Evolutionary conservation across 768 basidiomycete species (phyloP).

Genomic region (Russula lepida): DNA sequence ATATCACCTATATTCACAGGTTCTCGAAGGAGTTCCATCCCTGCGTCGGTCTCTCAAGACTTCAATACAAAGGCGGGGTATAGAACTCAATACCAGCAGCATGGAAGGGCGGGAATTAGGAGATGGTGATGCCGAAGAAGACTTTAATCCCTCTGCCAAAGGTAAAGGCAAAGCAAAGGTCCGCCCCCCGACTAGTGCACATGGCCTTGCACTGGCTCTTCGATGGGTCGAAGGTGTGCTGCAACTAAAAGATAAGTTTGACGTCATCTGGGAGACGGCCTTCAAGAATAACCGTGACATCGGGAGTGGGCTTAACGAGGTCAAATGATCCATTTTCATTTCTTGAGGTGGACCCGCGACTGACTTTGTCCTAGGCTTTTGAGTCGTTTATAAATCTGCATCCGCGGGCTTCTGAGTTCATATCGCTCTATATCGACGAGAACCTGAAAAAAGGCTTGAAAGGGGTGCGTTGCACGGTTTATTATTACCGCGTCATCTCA

Average conservation of each 20-base stretch:
- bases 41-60: slow-evolving; percentile 62
- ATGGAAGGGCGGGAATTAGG: slow-evolving; percentile 30
- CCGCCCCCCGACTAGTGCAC: slow-evolving; percentile 32
- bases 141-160: slow-evolving; percentile 30
- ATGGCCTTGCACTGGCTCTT: slow-evolving; percentile 55
- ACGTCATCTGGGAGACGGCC: slow-evolving; percentile 58
- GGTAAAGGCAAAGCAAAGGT: slow-evolving; percentile 47
- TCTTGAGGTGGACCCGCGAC: not conserved
- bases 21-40: slow-evolving; percentile 54
- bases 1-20: slow-evolving; percentile 63
- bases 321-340: slow-evolving; percentile 25
- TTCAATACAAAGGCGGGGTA: slow-evolving; percentile 66
- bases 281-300: slow-evolving; percentile 68
- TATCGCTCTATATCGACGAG: slow-evolving; percentile 95
- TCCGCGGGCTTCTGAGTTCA: slow-evolving; percentile 82
- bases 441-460: slow-evolving; percentile 91
- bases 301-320: slow-evolving; percentile 80
- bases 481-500: not conserved
- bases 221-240: slow-evolving; percentile 93
- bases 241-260: slow-evolving; percentile 87
- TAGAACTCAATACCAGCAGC: slow-evolving; percentile 61
- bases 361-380: slow-evolving; percentile 58
- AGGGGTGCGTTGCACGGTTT: slow-evolving; percentile 50
- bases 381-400: slow-evolving; percentile 86
- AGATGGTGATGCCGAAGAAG: slow-evolving; percentile 30